Evolutionary conservation across 192 early-diverging fungal genomes (phyloP), one percentile per base, ranked within the genome.

Genomic region (Rhizophagus prolifer): DNA sequence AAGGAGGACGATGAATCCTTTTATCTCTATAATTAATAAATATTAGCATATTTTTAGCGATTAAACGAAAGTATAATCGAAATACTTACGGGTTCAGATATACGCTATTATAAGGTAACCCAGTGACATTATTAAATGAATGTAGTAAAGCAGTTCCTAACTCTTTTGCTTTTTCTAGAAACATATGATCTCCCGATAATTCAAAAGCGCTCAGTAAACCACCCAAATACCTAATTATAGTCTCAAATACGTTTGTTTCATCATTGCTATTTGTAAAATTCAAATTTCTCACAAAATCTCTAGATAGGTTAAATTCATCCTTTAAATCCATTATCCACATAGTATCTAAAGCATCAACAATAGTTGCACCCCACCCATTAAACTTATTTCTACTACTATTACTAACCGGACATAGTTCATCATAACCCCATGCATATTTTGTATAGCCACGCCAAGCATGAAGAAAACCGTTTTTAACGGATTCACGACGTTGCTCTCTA

Each of bases 281-380:
- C 31, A 96, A 84, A 0, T 76, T 78, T 6, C 78, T 81, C 1
- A 95, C 89, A 79, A 90, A 90, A 0, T 92, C 79, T 76, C 90
- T 86, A 0, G 93, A 93, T 63, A 89, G 80, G 30, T 88, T 78
- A 83, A 95, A 98, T 68, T 97, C 93, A 26, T 90, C 84, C 44
- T 86, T 84, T 7, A 98, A 85, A 30, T 86, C 93, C 94, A 96
- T 94, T 67, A 98, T 90, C 50, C 88, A 88, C 38, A 97, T 84
- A 0, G 95, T 96, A 76, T 98, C 96, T 28, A 98, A 82, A 2
- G 92, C 82, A 80, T 98, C 96, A 69, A 97, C 86, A 59, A 95
- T 90, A 3, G 95, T 95, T 9, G 88, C 88, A 19, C 86, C 89
- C 89, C 87, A 90, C 2, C 88, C 88, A 74, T 86, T 87, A 70